These are phyloP conservation scores for Leccinum olivaceopallidum DNA, from an alignment of 768 basidiomycete genomes.

Conservation along the genomic window DNA sequence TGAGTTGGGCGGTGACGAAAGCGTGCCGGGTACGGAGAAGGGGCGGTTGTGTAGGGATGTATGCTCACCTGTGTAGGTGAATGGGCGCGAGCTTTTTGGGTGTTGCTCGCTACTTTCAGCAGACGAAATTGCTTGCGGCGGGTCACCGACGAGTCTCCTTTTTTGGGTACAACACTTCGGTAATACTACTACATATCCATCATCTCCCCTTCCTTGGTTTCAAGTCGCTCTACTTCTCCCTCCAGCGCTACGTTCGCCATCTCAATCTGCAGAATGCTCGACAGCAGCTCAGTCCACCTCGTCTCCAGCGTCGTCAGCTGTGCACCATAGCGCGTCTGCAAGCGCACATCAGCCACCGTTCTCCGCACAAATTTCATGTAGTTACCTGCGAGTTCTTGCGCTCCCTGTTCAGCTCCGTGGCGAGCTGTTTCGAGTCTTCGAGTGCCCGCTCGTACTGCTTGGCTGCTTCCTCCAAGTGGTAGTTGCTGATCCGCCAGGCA, in stretches of 20 bases:
- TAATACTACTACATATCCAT: conserved; percentile 32
- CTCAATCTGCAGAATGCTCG: conserved; percentile 89
- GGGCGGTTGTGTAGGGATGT: not conserved
- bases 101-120: too few species aligned
- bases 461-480: conserved; percentile 75
- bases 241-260: conserved; percentile 92
- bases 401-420: conserved; percentile 84
- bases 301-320: conserved; percentile 83
- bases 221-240: conserved; percentile 67
- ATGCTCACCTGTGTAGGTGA: conserved; percentile 13
- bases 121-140: conserved; percentile 17
- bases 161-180: conserved; percentile 18
- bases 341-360: conserved; percentile 1
- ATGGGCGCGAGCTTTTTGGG: conserved; percentile 1
- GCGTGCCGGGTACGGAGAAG: conserved; percentile 6
- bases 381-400: conserved; percentile 83
- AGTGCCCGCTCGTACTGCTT: conserved; percentile 68
- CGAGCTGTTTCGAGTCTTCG: conserved; percentile 77
- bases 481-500: conserved; percentile 91
- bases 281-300: conserved; percentile 92
- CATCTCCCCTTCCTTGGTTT: conserved; percentile 61
- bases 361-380: not conserved
- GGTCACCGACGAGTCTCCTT: conserved; percentile 23
- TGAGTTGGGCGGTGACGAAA: conserved; percentile 16
- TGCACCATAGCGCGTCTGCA: conserved; percentile 72